Percentiles rank a stretch among this genome's conserved stretches.
Evolutionary conservation across 83 land plant genomes (phyloP).

Genomic region (Thuja plicata): DNA sequence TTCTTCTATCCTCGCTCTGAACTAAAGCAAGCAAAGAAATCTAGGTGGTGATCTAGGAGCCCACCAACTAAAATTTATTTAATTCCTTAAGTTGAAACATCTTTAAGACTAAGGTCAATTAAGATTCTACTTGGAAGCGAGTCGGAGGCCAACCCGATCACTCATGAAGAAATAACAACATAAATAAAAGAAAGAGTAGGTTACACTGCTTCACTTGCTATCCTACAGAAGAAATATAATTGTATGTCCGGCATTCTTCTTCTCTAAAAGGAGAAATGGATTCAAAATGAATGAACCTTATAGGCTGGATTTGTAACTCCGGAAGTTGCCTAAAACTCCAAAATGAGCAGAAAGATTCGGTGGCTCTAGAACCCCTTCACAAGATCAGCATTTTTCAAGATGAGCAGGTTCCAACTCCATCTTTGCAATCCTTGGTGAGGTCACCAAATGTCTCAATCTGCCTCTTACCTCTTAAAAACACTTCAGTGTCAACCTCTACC

Average conservation of each 20-base stretch:
- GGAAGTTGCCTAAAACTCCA: background rate
- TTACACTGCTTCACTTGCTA: constrained; percentile 2
- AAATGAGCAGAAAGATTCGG: background rate
- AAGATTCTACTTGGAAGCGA: background rate
- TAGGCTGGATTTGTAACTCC: background rate
- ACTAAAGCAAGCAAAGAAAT: background rate
- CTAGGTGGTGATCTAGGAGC: background rate
- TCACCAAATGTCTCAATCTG: constrained; percentile 91
- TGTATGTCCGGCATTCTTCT: background rate
- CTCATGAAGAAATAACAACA: background rate
- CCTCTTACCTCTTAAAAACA: constrained; percentile 85
- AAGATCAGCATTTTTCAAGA: background rate
- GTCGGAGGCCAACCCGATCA: background rate
- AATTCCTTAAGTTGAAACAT: background rate
- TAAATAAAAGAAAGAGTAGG: background rate
- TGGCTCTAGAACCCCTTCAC: background rate
- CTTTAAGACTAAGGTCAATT: background rate
- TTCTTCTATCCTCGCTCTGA: background rate
- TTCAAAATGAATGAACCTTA: background rate
- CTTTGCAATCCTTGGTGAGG: constrained; percentile 91
- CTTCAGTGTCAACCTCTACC: constrained; percentile 83
- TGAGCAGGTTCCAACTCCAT: constrained; percentile 78
- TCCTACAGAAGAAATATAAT: background rate
- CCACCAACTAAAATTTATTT: background rate
- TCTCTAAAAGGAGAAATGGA: background rate